Conservation (phyloP, 1,139 yeast species). For the Scheffersomyces stambukii region DNA sequence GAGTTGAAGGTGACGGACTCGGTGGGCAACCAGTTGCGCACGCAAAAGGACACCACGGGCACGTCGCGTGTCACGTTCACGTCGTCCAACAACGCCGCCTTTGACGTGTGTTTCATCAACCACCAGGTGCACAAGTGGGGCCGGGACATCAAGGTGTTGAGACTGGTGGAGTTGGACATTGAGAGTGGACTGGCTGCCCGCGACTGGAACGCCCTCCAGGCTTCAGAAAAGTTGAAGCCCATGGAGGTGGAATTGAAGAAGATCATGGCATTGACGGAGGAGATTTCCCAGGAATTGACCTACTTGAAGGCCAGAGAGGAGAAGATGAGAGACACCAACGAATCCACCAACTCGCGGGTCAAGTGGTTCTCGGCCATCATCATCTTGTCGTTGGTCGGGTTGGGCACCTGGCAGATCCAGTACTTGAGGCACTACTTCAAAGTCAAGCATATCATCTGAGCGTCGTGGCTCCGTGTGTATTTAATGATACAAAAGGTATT, state of each 20-base stretch:
- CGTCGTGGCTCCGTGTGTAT: neutral
- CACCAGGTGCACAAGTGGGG: slow-evolving; percentile 36
- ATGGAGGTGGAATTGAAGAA: slow-evolving; percentile 84
- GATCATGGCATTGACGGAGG: slow-evolving; percentile 78
- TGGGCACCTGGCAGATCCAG: slow-evolving; percentile 89
- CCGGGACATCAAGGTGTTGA: slow-evolving; percentile 32
- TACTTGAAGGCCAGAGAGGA: slow-evolving; percentile 86
- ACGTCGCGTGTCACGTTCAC: slow-evolving; percentile 73
- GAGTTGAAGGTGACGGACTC: slow-evolving; percentile 59
- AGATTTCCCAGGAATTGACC: slow-evolving; percentile 70
- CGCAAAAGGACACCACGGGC: slow-evolving; percentile 63
- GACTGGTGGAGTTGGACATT: slow-evolving; percentile 82
- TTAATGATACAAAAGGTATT: no score
- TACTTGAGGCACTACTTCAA: slow-evolving; percentile 91
- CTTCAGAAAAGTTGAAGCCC: slow-evolving; percentile 89
- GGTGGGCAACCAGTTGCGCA: slow-evolving; percentile 68
- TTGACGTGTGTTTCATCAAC: slow-evolving; percentile 90
- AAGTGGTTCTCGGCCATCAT: slow-evolving; percentile 76
- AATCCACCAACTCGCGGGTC: slow-evolving; percentile 84
- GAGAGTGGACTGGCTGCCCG: slow-evolving; percentile 97
- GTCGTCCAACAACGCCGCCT: slow-evolving; percentile 75
- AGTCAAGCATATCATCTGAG: slow-evolving; percentile 83
- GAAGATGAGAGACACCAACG: slow-evolving; percentile 92
- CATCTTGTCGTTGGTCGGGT: slow-evolving; percentile 62
- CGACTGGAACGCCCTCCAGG: slow-evolving; percentile 95